Evolutionary conservation across 495 filamentous ascomycete species (phyloP).

Genomic region (Penicillium simplicissimum): DNA sequence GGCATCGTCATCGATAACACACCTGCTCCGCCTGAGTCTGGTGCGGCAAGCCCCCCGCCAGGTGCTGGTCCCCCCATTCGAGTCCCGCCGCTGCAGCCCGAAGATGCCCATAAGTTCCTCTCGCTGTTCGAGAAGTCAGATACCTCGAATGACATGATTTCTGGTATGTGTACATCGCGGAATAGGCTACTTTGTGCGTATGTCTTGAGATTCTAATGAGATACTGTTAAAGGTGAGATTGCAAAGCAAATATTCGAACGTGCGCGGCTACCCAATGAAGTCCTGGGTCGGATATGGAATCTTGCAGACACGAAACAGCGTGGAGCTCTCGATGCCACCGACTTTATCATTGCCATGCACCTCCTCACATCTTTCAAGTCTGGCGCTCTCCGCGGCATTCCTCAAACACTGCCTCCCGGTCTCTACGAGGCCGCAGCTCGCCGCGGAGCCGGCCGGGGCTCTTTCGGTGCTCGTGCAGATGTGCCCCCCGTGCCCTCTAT

Average conservation of each 20-base stretch:
- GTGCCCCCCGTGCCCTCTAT: constrained; percentile 58
- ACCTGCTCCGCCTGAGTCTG: constrained; percentile 44
- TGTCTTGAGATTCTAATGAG: neutral
- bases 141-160: constrained; percentile 75
- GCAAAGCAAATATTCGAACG: constrained; percentile 96
- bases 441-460: constrained; percentile 53
- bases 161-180: constrained; percentile 29
- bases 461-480: constrained; percentile 48
- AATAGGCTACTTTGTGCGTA: too few relatives aligned
- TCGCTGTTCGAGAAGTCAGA: constrained; percentile 85
- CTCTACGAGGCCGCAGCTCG: constrained; percentile 91
- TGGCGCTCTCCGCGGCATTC: constrained; percentile 74
- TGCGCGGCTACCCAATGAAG: constrained; percentile 84
- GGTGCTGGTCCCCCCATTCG: constrained; percentile 71
- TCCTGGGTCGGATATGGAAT: constrained; percentile 91
- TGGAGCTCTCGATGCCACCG: constrained; percentile 82
- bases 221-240: constrained; percentile 57
- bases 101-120: constrained; percentile 85
- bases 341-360: constrained; percentile 99
- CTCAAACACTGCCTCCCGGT: constrained; percentile 77
- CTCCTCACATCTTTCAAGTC: constrained; percentile 87
- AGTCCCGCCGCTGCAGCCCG: constrained; percentile 85
- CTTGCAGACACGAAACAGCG: constrained; percentile 90
- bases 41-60: constrained; percentile 59
- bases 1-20: constrained; percentile 54